A percentile compares a stretch with the other conserved stretches of the same genome.
These are phyloP conservation scores for Chamaecrista fasciculata DNA, from an alignment of 306 rosid genomes.

Conservation along the genomic window DNA sequence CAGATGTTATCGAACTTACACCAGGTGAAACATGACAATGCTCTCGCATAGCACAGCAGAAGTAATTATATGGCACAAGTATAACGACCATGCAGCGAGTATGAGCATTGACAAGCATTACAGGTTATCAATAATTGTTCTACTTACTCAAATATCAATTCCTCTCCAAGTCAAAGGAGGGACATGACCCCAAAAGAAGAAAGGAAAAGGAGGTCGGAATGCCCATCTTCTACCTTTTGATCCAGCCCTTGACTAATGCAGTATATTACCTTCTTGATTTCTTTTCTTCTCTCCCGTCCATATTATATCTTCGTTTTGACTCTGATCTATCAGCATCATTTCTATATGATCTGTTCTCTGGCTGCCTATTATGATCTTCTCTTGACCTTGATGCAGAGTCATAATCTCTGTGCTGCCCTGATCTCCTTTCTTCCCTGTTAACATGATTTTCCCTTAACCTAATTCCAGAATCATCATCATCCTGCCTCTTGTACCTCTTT, in stretches of 20 bases:
- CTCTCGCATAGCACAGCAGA: not conserved
- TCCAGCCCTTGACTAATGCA: not conserved
- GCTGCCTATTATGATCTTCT: conserved; percentile 53
- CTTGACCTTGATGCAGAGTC: conserved; percentile 49
- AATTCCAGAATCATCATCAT: conserved; percentile 40
- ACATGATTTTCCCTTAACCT: conserved; percentile 48
- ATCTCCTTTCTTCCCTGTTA: conserved; percentile 46
- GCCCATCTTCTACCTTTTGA: conserved; percentile 8
- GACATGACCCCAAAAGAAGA: no score
- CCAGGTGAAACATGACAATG: not conserved
- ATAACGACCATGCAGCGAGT: conserved; percentile 11
- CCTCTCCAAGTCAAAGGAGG: conserved; percentile 7
- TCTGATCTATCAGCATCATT: conserved; percentile 27
- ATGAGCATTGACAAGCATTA: not conserved
- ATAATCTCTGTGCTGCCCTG: conserved; percentile 37
- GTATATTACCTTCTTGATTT: conserved; percentile 42
- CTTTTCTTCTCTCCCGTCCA: conserved; percentile 43
- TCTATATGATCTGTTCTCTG: conserved; percentile 36
- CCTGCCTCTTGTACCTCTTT: conserved; percentile 38
- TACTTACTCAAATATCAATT: conserved; percentile 2
- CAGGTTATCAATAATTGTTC: not conserved
- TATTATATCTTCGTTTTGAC: conserved; percentile 30
- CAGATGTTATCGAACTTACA: conserved; percentile 3
- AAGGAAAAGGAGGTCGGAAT: not conserved
- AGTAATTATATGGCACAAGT: not conserved